Base-by-base conservation (phyloP, 345 rosid species). In the Hibiscus mutabilis region DNA sequence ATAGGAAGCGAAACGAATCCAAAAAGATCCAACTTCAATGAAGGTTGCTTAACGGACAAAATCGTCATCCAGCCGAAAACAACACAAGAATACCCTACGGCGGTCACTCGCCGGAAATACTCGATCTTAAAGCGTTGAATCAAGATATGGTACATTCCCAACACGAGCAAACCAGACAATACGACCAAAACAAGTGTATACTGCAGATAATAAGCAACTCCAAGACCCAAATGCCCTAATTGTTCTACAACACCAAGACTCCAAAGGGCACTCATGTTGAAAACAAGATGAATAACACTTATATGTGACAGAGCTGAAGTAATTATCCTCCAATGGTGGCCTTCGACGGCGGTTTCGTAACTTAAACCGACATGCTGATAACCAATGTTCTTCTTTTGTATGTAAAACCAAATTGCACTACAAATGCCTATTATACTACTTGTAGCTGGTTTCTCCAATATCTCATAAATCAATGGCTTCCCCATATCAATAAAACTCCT, bases 51-150 rank as follows among this genome's bases (percentile, higher is more conserved):
- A 65, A 86, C 84, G 4, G 99, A 90, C 46, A 95, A 89, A 76
- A 95, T 92, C 0, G 97, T 95, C 97, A 95, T 95, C 99, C 97
- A 95, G 62, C 97, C 99, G 65, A 95, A 95, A 16, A 92, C 99
- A 79, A 95, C 99, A 66, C 99, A 91, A 69, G 99, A 95, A 79
- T 95, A 95, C 2, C 99, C 99, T 68, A 95, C 99, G 71, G 98
- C 97, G 0, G 96, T 92, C 74, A 95, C 98, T 70, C 99, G 87
- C 64, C 88, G 75, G 61, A 95, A 95, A 85, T 92, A 90, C 35
- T 90, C 97, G 7, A 95, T 18, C 82, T 92, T 92, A 74, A 95
- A 92, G 55, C 83, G 84, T 24, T 77, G 86, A 66, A 95, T 92
- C 66, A 95, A 57, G 47, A 92, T n/a, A 82, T 85, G 94, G 70